Percentiles rank a stretch among this genome's conserved stretches.
Conservation (phyloP, 129 eudicot genomes). For the Artemisia argyi region DNA sequence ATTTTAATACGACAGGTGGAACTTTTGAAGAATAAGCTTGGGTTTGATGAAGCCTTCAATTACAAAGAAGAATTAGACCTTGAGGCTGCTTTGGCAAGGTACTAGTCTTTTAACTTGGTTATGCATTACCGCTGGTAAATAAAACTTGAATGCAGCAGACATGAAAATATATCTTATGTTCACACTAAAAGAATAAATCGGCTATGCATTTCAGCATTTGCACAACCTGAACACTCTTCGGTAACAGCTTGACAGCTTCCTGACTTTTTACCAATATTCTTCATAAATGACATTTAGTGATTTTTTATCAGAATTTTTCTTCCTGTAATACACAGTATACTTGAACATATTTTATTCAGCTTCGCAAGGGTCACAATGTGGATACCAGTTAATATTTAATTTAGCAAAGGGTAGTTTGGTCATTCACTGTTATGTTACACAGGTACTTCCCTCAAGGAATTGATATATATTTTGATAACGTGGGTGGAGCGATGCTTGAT, state of each 20-base stretch:
- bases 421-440: slow-evolving; percentile 10
- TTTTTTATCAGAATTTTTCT: too few species aligned
- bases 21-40: slow-evolving; percentile 69
- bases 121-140: not conserved
- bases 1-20: slow-evolving; percentile 50
- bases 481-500: slow-evolving; percentile 89
- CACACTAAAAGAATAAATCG: too few species aligned
- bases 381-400: not conserved
- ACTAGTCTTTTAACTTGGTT: not conserved
- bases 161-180: too few species aligned
- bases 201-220: too few species aligned
- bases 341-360: not conserved
- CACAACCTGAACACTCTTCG: too few species aligned
- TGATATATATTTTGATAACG: slow-evolving; percentile 87
- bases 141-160: too few species aligned
- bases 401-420: slow-evolving; percentile 23
- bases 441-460: slow-evolving; percentile 87
- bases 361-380: not conserved
- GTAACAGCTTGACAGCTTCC: not conserved
- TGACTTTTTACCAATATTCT: too few species aligned
- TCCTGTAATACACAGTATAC: too few species aligned
- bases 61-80: slow-evolving; percentile 80
- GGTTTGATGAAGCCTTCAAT: slow-evolving; percentile 84
- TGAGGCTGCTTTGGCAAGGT: slow-evolving; percentile 80
- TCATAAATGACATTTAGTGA: too few species aligned